Evolutionary conservation across 805 yeast species (phyloP).

Genomic region (Pichia exigua): DNA sequence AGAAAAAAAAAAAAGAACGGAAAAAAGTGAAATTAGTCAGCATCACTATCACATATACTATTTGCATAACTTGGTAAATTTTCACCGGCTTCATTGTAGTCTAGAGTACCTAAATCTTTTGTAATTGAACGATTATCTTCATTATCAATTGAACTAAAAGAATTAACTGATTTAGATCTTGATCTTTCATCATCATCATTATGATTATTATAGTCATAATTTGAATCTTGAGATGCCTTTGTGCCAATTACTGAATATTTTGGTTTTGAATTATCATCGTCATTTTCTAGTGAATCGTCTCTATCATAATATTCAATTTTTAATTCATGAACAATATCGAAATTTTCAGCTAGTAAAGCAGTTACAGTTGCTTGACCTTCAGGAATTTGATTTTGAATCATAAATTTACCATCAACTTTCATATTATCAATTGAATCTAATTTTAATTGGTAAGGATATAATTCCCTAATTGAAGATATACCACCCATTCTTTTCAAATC

Average conservation of each 20-base stretch:
- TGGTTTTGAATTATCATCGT: constrained; percentile 20
- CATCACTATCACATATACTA: constrained; percentile 25
- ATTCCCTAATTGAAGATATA: constrained; percentile 73
- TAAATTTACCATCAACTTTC: constrained; percentile 86
- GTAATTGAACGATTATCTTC: not conserved
- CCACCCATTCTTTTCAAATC: constrained; percentile 94
- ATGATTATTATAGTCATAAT: constrained; percentile 29
- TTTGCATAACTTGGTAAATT: constrained; percentile 26
- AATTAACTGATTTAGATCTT: not conserved
- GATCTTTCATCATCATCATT: constrained; percentile 19
- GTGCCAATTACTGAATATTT: constrained; percentile 30
- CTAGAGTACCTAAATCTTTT: constrained; percentile 8
- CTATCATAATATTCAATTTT: constrained; percentile 74
- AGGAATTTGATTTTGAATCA: constrained; percentile 82
- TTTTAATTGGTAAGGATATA: constrained; percentile 94
- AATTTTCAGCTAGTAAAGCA: constrained; percentile 87
- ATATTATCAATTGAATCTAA: constrained; percentile 81
- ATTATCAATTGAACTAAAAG: not conserved
- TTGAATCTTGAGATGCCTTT: constrained; percentile 28
- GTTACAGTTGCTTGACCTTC: constrained; percentile 97
- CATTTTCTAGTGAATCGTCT: constrained; percentile 29
- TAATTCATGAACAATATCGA: constrained; percentile 86
- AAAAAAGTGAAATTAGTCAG: constrained; percentile 9
- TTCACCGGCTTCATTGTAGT: constrained; percentile 22
- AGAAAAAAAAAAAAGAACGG: not conserved